Evolutionary conservation across 2,329 filamentous ascomycete genomes (phyloP), one percentile per base, ranked within the genome.

Genomic region (Exophiala spinifera): DNA sequence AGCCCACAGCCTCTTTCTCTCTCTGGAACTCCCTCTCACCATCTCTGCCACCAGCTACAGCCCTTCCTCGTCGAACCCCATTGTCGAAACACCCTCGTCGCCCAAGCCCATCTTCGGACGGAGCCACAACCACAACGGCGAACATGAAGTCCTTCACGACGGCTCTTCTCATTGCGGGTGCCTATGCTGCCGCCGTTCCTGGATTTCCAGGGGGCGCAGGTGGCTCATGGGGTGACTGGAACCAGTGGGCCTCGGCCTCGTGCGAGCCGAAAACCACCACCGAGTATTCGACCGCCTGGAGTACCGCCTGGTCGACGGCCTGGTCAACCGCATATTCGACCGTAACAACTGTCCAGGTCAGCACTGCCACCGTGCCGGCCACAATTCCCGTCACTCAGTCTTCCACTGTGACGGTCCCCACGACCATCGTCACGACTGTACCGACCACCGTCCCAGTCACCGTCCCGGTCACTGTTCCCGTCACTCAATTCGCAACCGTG

Each of bases 161-260:
- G 3, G 28, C 19, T 44, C 42, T 44, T 44, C 42, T 44, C 42
- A 25, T 44, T 15, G 42, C 42, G 28, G 42, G 42, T n/a, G 42
- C 42, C 42, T 28, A 11, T 21, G 42, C 42, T 28, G 42, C 42
- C 15, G 42, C 42, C 21, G 10, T 44, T 7, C 42, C 20, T 15
- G n/a, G 17, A 11, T 3, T 3, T 10, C 42, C 19, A 23, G 20
- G 42, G 14, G 19, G 23, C n/a, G 20, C n/a, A n/a, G 28, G 28
- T 21, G 19, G 23, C n/a, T 20, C n/a, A 20, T 44, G 42, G 42
- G 23, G 21, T 25, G 42, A 44, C 20, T 44, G 42, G 42, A 23
- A n/a, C n/a, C n/a, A n/a, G n/a, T n/a, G n/a, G n/a, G n/a, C 19
- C 42, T 44, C 42, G 20, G 20, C 42, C 3, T 10, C 8, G 4